Conservation (phyloP, 2,329 filamentous ascomycete genomes). For the Exophiala mesophila region DNA sequence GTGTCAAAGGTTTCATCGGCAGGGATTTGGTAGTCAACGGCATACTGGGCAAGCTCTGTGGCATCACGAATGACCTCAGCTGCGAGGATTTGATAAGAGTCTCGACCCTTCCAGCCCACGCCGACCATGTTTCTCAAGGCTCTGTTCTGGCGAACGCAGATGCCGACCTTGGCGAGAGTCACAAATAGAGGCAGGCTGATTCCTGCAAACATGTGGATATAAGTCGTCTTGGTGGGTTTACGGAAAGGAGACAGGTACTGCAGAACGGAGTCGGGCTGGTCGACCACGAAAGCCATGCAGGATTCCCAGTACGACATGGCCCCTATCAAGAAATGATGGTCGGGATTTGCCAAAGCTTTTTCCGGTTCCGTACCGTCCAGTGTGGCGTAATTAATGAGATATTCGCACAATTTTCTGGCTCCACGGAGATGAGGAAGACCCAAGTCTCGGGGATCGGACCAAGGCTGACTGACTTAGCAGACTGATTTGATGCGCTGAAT, state of each 20-base stretch:
- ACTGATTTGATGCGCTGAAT: not conserved
- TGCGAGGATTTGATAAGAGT: slow-evolving; percentile 12
- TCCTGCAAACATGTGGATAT: slow-evolving; percentile 16
- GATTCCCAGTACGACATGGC: slow-evolving; percentile 17
- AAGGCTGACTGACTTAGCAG: slow-evolving; percentile 10
- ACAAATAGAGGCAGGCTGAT: slow-evolving; percentile 16
- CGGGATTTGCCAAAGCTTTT: slow-evolving; percentile 12
- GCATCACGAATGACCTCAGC: slow-evolving; percentile 15
- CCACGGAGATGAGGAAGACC: slow-evolving; percentile 14
- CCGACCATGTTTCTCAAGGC: slow-evolving; percentile 12
- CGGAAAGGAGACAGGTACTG: slow-evolving; percentile 12
- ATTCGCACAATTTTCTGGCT: slow-evolving; percentile 14
- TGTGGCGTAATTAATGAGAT: slow-evolving; percentile 12
- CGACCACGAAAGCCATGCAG: slow-evolving; percentile 15
- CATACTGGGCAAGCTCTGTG: slow-evolving; percentile 9
- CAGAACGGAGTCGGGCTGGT: slow-evolving; percentile 13
- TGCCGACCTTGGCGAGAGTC: slow-evolving; percentile 12
- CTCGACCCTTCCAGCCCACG: slow-evolving; percentile 13
- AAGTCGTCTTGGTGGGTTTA: slow-evolving; percentile 10
- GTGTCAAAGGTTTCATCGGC: slow-evolving; percentile 13
- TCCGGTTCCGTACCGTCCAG: slow-evolving; percentile 11
- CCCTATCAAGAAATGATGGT: slow-evolving; percentile 14
- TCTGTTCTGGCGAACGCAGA: slow-evolving; percentile 15
- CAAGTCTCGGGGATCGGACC: slow-evolving; percentile 15
- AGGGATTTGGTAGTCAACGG: slow-evolving; percentile 13